Evolutionary conservation across 805 yeast species (phyloP).

Genomic region (Pichia pseudocactophila): DNA sequence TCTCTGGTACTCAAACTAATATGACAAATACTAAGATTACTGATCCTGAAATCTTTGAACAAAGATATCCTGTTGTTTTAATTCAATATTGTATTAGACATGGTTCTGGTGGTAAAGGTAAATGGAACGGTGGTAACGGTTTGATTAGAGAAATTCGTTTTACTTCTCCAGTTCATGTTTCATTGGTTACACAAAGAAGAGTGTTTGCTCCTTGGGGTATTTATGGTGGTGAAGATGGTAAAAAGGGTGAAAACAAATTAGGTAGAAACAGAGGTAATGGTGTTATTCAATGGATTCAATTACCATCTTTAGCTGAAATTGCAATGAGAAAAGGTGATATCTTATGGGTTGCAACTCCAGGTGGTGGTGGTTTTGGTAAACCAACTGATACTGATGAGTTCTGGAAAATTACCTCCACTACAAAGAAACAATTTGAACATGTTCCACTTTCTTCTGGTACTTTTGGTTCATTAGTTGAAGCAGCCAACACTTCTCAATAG

Average conservation of each 20-base stretch:
- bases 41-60: conserved; percentile 82
- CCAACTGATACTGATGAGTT: conserved; percentile 10
- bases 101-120: conserved; percentile 77
- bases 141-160: conserved; percentile 81
- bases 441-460: conserved; percentile 18
- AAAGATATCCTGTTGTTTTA: conserved; percentile 75
- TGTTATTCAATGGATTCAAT: conserved; percentile 35
- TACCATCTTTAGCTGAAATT: conserved; percentile 29
- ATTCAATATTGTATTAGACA: conserved; percentile 61
- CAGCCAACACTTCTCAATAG: conserved; percentile 21
- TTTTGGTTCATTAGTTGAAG: conserved; percentile 18
- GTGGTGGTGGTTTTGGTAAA: conserved; percentile 76
- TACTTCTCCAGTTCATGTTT: conserved; percentile 58
- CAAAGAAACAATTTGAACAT: conserved; percentile 1
- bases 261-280: conserved; percentile 31
- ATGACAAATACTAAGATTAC: conserved; percentile 93
- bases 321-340: conserved; percentile 32
- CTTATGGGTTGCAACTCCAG: conserved; percentile 55
- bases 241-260: conserved; percentile 60
- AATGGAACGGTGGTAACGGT: conserved; percentile 74
- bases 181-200: conserved; percentile 80
- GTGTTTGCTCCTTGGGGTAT: conserved; percentile 81
- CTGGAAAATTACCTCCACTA: conserved; percentile 9
- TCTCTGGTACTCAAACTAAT: conserved; percentile 85
- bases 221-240: conserved; percentile 72